Evolutionary conservation across 2,329 filamentous ascomycete genomes (phyloP), one percentile per base, ranked within the genome.

Genomic region (Lasiodiplodia citricola): DNA sequence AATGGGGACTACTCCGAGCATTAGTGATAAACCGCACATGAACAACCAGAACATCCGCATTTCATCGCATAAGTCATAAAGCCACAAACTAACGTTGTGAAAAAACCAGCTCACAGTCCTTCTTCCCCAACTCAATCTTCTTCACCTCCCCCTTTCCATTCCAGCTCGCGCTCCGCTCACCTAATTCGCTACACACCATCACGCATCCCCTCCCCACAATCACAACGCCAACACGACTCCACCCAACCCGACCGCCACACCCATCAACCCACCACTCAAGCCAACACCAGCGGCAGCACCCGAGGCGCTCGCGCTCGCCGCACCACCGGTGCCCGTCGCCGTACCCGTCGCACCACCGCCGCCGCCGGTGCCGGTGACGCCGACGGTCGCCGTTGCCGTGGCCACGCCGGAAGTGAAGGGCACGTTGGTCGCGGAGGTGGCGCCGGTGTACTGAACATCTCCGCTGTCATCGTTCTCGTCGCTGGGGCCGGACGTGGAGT

Each of bases 321-420:
- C 50, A 16, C 67, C 57, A 28, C 57, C 72, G 14, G 72, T 44
- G 23, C 50, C 66, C 54, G 69, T 71, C 2, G 68, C 44, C n/a
- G 31, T 35, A 8, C 31, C 31, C 7, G 31, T 35, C 31, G 70
- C 51, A 23, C 73, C 75, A 16, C 76, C 76, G 0, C 25, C 52
- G 11, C 8, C 52, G 75, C 70, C 18, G 38, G 25, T 47, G n/a
- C 6, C 44, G 10, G 7, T n/a, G n/a, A 11, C 41, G 38, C 38
- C 78, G 44, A 80, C 75, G 66, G 76, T 71, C 69, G 80, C 78
- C n/a, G 82, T 84, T 0, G 86, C 78, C 1, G 80, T 79, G 0
- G 84, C 74, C 44, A 88, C 79, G 35, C 84, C 85, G 23, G 83
- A 85, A 0, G 88, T 90, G 76, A 87, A 90, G 0, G 88, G 87